phyloP scores from a whole-genome alignment of 169 alveolate genomes.

The Eimeria necatrix region DNA sequence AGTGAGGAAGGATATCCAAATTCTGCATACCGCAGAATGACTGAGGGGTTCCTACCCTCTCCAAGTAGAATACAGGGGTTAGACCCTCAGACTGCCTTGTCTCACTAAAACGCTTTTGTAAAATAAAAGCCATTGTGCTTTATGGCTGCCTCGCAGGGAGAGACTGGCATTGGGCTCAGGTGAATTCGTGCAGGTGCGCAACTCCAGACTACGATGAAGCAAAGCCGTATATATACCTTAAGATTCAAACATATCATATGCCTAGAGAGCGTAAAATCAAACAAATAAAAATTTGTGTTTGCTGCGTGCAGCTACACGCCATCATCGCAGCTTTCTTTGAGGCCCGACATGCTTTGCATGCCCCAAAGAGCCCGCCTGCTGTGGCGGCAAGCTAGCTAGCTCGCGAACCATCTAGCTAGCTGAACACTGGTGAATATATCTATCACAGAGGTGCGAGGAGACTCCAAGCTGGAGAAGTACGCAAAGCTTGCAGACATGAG shows the following conservation, averaged over 20 bases:
- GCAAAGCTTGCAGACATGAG: neutral
- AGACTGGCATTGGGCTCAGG: conserved; percentile 65
- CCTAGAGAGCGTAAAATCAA: neutral
- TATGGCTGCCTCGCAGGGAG: conserved; percentile 37
- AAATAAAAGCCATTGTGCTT: neutral
- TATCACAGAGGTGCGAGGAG: neutral
- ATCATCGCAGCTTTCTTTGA: conserved; percentile 78
- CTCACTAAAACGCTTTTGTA: too few relatives aligned
- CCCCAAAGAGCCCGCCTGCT: conserved; percentile 15
- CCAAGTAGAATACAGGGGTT: too few relatives aligned
- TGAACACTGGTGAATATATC: too few relatives aligned
- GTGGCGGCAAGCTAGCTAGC: conserved; percentile 56
- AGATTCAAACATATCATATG: neutral
- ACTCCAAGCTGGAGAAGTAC: neutral
- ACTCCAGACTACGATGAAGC: neutral
- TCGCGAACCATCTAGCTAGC: neutral
- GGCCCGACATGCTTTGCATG: conserved; percentile 80
- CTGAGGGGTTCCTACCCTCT: too few relatives aligned
- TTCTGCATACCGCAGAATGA: too few relatives aligned
- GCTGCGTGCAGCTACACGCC: conserved; percentile 79
- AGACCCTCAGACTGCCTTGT: too few relatives aligned
- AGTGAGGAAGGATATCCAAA: conserved; percentile 32
- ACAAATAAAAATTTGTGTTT: conserved; percentile 5
- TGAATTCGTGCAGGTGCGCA: conserved; percentile 58
- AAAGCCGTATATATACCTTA: neutral